Base-by-base conservation (phyloP, 2,329 filamentous ascomycete genomes). In the Verticillium isaacii region DNA sequence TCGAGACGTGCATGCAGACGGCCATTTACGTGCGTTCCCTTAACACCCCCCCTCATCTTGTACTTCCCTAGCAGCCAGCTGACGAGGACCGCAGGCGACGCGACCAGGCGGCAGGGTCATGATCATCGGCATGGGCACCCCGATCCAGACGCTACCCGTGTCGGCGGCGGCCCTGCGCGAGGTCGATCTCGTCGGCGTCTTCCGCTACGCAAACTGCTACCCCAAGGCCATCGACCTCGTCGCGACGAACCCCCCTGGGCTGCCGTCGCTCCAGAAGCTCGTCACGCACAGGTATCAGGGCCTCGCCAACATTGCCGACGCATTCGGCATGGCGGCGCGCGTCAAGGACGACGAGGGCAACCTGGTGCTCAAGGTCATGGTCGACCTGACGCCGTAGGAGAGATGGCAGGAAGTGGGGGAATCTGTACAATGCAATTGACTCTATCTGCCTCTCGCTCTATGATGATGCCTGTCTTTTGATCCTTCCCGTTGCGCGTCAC, bases 141-240 rank as follows among this genome's bases (percentile, higher is more conserved):
- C 89, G 1, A 80, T 90, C 57, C 87, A 91, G 69, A 90, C 86
- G 0, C 77, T 92, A 12, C 88, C 88, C 52, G 82, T 92, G 60
- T 89, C 85, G 2, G 86, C 86, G 3, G 88, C 89, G 4, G 85
- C 89, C 7, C 80, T 89, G 5, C 83, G 88, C 59, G 89, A 92
- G 71, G 85, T 91, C 60, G 88, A 91, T 69, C 82, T 91, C n/a
- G 73, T 89, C 23, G 88, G 88, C 32, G 86, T 89, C 50, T 91
- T 90, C 75, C 82, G 89, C 61, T 91, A 91, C 68, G 87, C 87
- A n/a, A 88, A 92, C 75, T 90, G 89, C 0, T 94, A 93, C 71
- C 81, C 83, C 9, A 71, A 74, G 36, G 82, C 80, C 60, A 83
- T 86, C 62, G 72, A 80, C 62, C 74, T 86, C 58, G 71, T 86